Evolutionary conservation across 768 basidiomycete genomes (phyloP).

Genomic region (Mycena albidolilacea): DNA sequence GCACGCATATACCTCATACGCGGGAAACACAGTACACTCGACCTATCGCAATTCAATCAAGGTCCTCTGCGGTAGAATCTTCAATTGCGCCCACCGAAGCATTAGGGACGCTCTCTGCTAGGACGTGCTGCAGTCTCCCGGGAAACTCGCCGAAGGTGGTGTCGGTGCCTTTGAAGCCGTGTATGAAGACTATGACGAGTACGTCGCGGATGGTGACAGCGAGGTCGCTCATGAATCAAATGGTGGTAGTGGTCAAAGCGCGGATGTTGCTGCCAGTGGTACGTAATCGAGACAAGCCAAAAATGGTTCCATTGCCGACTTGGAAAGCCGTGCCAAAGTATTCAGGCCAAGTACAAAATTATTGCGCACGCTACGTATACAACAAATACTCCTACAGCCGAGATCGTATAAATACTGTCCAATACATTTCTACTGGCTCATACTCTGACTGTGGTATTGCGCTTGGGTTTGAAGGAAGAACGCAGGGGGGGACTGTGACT

Average conservation of each 20-base stretch:
- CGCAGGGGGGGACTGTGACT: neutral
- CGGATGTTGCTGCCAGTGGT: neutral
- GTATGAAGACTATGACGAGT: slow-evolving; percentile 83
- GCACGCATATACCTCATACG: slow-evolving; percentile 77
- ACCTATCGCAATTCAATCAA: slow-evolving; percentile 53
- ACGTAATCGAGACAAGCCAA: no score
- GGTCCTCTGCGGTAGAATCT: neutral
- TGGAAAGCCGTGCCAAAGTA: no score
- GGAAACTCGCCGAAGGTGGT: slow-evolving; percentile 87
- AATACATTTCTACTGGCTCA: slow-evolving; percentile 44
- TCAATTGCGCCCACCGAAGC: slow-evolving; percentile 16
- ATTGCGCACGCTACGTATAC: neutral
- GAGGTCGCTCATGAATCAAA: neutral
- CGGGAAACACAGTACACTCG: slow-evolving; percentile 89
- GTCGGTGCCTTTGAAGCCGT: slow-evolving; percentile 72
- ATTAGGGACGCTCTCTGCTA: slow-evolving; percentile 73
- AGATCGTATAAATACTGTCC: no score
- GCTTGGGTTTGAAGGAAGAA: slow-evolving; percentile 63
- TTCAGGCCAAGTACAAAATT: no score
- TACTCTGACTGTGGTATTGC: slow-evolving; percentile 65
- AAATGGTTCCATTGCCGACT: no score
- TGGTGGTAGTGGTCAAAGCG: slow-evolving; percentile 3
- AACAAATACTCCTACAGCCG: neutral
- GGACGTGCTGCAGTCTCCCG: slow-evolving; percentile 80
- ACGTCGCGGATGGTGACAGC: slow-evolving; percentile 52